Conservation (phyloP, 257 asterid species). For the Gentiana straminea region DNA sequence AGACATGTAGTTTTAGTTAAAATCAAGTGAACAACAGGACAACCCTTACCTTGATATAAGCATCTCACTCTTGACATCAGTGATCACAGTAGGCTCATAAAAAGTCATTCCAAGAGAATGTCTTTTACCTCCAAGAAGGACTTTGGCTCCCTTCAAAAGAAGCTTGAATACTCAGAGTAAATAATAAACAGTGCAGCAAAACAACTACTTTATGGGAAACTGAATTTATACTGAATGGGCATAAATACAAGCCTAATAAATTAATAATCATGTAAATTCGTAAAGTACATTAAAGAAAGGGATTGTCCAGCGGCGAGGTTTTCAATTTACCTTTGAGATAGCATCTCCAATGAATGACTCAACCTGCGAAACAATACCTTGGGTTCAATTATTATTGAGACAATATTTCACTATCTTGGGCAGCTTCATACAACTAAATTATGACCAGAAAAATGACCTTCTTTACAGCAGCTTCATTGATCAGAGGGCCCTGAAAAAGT, state of each 20-base stretch:
- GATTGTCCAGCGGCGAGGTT: conserved; percentile 1
- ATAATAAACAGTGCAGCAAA: neutral
- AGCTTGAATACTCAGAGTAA: conserved; percentile 4
- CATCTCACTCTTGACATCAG: conserved; percentile 81
- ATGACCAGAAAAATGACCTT: conserved; percentile 37
- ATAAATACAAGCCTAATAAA: too few species aligned
- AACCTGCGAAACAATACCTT: conserved; percentile 44
- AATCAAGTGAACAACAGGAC: too few species aligned
- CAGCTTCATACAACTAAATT: neutral
- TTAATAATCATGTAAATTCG: too few species aligned
- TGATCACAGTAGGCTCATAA: conserved; percentile 83
- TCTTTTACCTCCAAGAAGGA: conserved; percentile 74
- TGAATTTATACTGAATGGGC: neutral
- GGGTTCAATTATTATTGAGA: conserved; percentile 1
- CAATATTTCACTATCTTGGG: neutral
- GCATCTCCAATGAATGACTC: conserved; percentile 80
- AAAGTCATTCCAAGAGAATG: conserved; percentile 87
- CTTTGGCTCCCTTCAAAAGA: conserved; percentile 77
- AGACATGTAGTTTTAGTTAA: too few species aligned
- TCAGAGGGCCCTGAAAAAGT: conserved; percentile 74
- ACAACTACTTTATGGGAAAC: neutral
- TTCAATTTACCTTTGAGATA: conserved; percentile 59
- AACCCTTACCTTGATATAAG: conserved; percentile 53
- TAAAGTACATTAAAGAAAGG: too few species aligned
- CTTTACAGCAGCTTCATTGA: conserved; percentile 79